Base-by-base conservation (phyloP, 495 filamentous ascomycete species). In the Cercophora scortea region DNA sequence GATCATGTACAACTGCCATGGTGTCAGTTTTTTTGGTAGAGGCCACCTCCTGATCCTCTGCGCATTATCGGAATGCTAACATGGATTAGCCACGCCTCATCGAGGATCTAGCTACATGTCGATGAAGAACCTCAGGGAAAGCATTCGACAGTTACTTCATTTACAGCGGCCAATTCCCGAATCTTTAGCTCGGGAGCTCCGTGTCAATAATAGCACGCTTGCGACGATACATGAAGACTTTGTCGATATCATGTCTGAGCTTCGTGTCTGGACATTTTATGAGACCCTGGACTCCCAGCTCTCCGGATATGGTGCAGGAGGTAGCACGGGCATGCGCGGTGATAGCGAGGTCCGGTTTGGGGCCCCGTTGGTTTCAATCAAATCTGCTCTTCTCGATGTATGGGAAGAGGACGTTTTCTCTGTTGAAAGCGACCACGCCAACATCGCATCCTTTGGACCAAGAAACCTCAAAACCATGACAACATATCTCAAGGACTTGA, bases 201-300 rank as follows among this genome's bases (percentile, higher is more conserved):
- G 66, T 6, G 62, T 82, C 16, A 73, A 72, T n/a, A 74, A 78
- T 48, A 57, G 65, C 10, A 52, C 64, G 1, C 61, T 85, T 12
- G 59, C 76, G 51, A 60, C 63, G 32, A 65, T 85, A 36, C 77
- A 81, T 12, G 74, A 78, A 10, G 65, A 74, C 19, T 87, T 86
- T 59, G 75, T 76, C 51, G 69, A 76, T 7, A 73, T 84, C 13
- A 77, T 80, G 2, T 76, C 78, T 38, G 83, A 86, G 47, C 70
- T 86, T 42, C 81, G 79, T 45, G 67, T 87, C n/a, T 86, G 81
- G 78, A 80, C 81, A 4, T 83, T 85, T 32, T 78, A 82, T 35
- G 83, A 86, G 59, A 86, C 79, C 0, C 61, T 76, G 3, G 84
- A 87, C 55, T 83, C 82, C 0, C 68, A 71, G 8, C 65, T 86